Evolutionary conservation across 768 basidiomycete species (phyloP).

Genomic region (Podaxis sp.): DNA sequence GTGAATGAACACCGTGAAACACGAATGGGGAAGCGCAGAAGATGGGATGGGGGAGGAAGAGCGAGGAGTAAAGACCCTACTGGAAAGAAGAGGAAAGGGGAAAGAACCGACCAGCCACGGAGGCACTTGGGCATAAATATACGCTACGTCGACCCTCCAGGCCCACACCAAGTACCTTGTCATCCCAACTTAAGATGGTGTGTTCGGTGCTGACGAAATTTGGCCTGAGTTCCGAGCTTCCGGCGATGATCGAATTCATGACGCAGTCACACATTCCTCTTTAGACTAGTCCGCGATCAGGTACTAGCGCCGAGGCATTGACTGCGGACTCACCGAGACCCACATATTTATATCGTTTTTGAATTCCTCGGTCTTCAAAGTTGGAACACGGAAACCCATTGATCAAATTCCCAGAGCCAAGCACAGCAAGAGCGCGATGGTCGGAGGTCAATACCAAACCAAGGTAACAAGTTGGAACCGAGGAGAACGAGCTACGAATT

Average conservation of each 20-base stretch:
- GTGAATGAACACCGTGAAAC: background rate
- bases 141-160: background rate
- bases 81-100: background rate
- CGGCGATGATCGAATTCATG: conserved; percentile 8
- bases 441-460: too few relatives aligned
- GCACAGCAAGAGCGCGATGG: too few relatives aligned
- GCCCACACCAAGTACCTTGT: background rate
- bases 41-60: background rate
- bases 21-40: background rate
- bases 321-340: background rate
- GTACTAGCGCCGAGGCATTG: background rate
- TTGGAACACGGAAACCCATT: too few relatives aligned
- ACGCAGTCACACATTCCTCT: background rate
- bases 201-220: background rate
- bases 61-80: background rate
- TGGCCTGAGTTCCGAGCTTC: background rate
- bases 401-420: too few relatives aligned
- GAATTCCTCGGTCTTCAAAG: background rate
- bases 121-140: conserved; percentile 8
- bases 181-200: too few relatives aligned
- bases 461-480: too few relatives aligned
- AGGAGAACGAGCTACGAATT: too few relatives aligned
- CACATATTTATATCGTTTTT: background rate
- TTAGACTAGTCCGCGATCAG: background rate
- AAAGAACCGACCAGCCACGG: background rate